Percentiles rank a stretch among this genome's conserved stretches.
Evolutionary conservation across 306 rosid species (phyloP).

Genomic region (Vigna unguiculata): DNA sequence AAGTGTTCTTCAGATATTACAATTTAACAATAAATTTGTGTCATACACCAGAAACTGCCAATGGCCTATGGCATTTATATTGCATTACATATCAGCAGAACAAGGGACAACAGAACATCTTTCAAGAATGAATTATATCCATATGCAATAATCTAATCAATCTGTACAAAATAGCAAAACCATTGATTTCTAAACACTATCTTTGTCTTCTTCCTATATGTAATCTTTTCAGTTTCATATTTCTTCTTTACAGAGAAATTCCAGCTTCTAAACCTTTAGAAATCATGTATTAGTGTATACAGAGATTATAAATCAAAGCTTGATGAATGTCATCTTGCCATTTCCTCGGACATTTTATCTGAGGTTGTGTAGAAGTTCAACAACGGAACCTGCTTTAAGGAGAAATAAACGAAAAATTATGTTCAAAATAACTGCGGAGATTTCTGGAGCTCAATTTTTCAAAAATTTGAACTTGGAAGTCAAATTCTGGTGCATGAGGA

Average conservation of each 20-base stretch:
- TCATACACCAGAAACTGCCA: conserved; percentile 38
- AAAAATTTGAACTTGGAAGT: conserved; percentile 13
- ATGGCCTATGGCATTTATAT: conserved; percentile 34
- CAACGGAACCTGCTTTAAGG: conserved; percentile 50
- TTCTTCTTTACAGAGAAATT: conserved; percentile 64
- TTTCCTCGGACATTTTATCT: conserved; percentile 44
- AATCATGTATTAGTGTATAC: conserved; percentile 36
- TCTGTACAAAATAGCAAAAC: conserved; percentile 62
- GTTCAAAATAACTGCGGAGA: conserved; percentile 29
- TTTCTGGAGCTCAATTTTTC: not conserved
- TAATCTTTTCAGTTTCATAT: conserved; percentile 49
- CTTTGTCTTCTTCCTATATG: conserved; percentile 49
- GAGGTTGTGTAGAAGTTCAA: conserved; percentile 50
- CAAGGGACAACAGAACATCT: conserved; percentile 38
- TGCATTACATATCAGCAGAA: conserved; percentile 40
- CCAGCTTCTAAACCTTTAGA: conserved; percentile 56
- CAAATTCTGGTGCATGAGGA: conserved; percentile 34
- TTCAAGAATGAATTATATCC: conserved; percentile 53
- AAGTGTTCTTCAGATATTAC: not conserved
- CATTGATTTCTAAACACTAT: conserved; percentile 47
- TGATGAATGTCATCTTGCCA: conserved; percentile 39
- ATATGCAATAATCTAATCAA: conserved; percentile 58
- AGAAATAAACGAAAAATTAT: conserved; percentile 28
- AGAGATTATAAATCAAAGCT: conserved; percentile 49
- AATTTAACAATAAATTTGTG: conserved; percentile 15